phyloP scores from a whole-genome alignment of 1,139 yeast species.

The Nakaseomyces nivariensis region DNA sequence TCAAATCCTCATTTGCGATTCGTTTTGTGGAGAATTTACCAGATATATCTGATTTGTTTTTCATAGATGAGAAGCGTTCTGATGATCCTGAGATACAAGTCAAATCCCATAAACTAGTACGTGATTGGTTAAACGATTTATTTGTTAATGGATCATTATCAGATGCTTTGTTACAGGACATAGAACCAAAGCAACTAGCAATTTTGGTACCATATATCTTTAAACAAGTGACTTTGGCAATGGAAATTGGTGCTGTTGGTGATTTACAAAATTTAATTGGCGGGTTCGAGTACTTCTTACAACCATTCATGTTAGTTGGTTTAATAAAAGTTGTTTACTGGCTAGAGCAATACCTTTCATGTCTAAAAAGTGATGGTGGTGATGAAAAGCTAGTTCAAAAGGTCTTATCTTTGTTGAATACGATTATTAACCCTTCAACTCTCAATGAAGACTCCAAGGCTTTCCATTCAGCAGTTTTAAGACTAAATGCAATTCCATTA shows the following conservation, averaged over 20 bases:
- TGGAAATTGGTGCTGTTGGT: constrained; percentile 42
- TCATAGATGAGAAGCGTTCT: constrained; percentile 9
- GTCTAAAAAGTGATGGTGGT: constrained; percentile 14
- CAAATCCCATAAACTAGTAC: constrained; percentile 37
- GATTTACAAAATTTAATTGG: constrained; percentile 33
- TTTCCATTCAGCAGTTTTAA: constrained; percentile 22
- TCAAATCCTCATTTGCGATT: constrained; percentile 18
- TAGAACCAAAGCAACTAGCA: constrained; percentile 59
- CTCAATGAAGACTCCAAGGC: constrained; percentile 26
- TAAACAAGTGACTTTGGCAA: constrained; percentile 61
- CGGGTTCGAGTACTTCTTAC: constrained; percentile 57
- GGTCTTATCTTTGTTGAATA: constrained; percentile 18
- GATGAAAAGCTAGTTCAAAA: constrained; percentile 16
- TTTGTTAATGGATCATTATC: constrained; percentile 83
- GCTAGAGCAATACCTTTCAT: constrained; percentile 23
- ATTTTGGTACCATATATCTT: constrained; percentile 63
- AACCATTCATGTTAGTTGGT: constrained; percentile 38
- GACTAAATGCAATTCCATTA: constrained; percentile 22
- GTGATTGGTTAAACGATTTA: constrained; percentile 72
- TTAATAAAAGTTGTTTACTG: constrained; percentile 25
- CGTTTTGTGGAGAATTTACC: constrained; percentile 20
- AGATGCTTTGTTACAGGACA: constrained; percentile 64
- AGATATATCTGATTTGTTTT: constrained; percentile 19
- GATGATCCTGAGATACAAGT: constrained; percentile 12
- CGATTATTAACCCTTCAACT: constrained; percentile 21